Evolutionary conservation across 2,329 filamentous ascomycete species (phyloP).

Genomic region (Trichoderma afroharzianum): DNA sequence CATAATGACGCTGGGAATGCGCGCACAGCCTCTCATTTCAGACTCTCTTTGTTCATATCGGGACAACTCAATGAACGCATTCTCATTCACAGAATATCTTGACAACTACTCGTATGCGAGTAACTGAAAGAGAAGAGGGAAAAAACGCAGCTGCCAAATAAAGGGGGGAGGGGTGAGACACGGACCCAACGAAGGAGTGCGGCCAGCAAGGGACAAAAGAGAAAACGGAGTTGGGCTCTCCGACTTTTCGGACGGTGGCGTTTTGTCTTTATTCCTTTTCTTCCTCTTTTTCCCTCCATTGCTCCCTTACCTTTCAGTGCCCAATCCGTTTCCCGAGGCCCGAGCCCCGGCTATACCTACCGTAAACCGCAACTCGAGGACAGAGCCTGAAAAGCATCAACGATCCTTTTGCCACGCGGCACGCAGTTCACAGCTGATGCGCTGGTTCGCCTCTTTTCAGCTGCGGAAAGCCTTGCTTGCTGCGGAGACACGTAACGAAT

Average conservation of each 20-base stretch:
- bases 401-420: background rate
- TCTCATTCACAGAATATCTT: background rate
- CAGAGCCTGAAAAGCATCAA: background rate
- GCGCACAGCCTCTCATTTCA: background rate
- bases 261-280: background rate
- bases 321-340: background rate
- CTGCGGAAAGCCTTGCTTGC: background rate
- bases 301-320: background rate
- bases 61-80: background rate
- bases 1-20: background rate
- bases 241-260: background rate
- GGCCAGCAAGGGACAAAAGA: background rate
- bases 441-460: constrained; percentile 10
- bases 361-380: background rate
- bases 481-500: constrained; percentile 7
- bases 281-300: background rate
- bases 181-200: background rate
- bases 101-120: background rate
- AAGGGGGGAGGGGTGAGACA: background rate
- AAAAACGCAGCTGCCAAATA: background rate
- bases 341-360: background rate
- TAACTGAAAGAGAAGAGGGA: background rate
- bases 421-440: constrained; percentile 8
- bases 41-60: background rate
- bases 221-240: constrained; percentile 7